phyloP scores from a whole-genome alignment of 23 red algal species.

The Gracilaria domingensis region DNA sequence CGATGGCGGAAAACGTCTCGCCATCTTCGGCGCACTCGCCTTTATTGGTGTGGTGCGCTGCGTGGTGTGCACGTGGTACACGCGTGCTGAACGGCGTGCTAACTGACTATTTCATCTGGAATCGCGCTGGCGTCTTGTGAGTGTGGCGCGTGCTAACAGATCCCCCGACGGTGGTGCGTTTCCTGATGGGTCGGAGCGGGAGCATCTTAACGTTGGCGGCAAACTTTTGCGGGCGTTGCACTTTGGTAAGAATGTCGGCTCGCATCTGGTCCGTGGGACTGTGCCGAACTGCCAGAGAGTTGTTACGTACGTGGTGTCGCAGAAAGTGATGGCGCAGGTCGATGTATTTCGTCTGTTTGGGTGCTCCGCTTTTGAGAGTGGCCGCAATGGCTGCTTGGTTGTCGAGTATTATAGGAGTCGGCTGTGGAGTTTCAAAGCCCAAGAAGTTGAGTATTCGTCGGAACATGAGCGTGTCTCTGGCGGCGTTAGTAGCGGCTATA shows the following conservation, averaged over 20 bases:
- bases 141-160: no score
- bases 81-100: no score
- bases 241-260: background rate
- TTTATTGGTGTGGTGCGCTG: no score
- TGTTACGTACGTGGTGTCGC: slow-evolving; percentile 1
- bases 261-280: background rate
- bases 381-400: slow-evolving; percentile 8
- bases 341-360: slow-evolving; percentile 18
- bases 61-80: no score
- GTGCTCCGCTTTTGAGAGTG: background rate
- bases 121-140: no score
- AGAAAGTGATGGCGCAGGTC: slow-evolving; percentile 27
- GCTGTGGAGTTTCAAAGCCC: background rate
- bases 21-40: no score
- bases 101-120: no score
- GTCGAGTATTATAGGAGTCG: background rate
- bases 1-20: no score
- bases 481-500: background rate
- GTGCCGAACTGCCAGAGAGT: background rate
- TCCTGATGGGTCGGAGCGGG: no score
- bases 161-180: no score
- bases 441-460: background rate
- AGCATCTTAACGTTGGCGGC: no score
- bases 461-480: background rate
- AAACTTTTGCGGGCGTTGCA: no score